These are phyloP conservation scores for Kwoniella sp. DNA, from an alignment of 768 basidiomycete genomes.

Conservation along the genomic window DNA sequence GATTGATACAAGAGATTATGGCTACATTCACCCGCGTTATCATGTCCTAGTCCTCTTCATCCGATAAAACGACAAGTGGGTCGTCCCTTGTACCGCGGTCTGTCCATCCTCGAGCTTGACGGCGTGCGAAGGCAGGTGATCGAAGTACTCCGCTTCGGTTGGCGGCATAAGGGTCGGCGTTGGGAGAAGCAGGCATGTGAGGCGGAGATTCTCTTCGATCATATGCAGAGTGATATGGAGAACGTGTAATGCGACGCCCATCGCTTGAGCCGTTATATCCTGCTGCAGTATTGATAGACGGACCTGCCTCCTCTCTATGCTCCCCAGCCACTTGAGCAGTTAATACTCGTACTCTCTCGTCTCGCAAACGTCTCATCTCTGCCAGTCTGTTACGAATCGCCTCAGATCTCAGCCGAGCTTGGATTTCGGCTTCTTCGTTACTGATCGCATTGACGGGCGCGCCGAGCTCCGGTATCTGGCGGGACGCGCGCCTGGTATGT, in stretches of 20 bases:
- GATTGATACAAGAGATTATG: background rate
- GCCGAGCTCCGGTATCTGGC: constrained; percentile 37
- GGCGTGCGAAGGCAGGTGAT: constrained; percentile 17
- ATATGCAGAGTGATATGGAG: background rate
- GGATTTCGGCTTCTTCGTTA: constrained; percentile 28
- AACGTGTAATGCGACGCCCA: background rate
- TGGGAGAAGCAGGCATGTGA: background rate
- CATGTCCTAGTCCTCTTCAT: constrained; percentile 25
- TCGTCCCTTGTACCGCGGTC: constrained; percentile 32
- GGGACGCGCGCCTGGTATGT: constrained; percentile 39
- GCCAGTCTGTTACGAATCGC: constrained; percentile 10
- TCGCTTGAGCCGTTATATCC: background rate
- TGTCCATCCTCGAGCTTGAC: constrained; percentile 33
- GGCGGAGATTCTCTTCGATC: background rate
- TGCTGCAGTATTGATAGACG: background rate
- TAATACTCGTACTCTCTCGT: constrained; percentile 12
- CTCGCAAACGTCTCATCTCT: constrained; percentile 32
- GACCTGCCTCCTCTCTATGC: background rate
- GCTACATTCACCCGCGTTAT: background rate
- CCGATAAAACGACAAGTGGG: constrained; percentile 36
- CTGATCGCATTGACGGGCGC: constrained; percentile 28
- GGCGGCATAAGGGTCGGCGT: background rate
- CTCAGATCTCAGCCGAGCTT: constrained; percentile 1
- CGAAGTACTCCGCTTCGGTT: constrained; percentile 6
- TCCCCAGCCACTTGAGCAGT: constrained; percentile 10